phyloP scores from a whole-genome alignment of 331 rosid genomes.

The Quercus tomentella region DNA sequence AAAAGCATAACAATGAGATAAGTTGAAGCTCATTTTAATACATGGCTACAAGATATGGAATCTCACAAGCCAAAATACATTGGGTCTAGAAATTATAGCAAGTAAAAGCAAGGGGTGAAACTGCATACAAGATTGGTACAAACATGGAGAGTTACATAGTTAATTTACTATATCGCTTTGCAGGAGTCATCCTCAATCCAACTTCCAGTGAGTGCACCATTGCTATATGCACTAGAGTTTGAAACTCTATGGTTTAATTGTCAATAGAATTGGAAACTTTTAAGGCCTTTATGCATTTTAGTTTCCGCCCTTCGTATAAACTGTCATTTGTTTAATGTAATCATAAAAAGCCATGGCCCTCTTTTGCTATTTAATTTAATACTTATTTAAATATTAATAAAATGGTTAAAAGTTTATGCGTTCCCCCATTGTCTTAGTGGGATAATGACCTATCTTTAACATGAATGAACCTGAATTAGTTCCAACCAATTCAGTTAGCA shows the following conservation, averaged over 20 bases:
- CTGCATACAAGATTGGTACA: not conserved
- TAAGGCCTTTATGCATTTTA: not conserved
- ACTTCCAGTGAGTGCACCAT: not conserved
- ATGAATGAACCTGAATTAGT: not conserved
- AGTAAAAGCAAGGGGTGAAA: not conserved
- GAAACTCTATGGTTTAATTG: not conserved
- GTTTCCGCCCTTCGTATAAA: not conserved
- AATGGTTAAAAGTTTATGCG: not conserved
- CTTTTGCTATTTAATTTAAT: not conserved
- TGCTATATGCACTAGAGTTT: not conserved
- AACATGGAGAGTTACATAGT: not conserved
- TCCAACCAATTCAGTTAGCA: not conserved
- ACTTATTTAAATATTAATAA: not conserved
- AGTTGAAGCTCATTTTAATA: not conserved
- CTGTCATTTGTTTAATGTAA: not conserved
- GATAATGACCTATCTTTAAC: not conserved
- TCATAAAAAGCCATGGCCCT: not conserved
- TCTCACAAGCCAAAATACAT: conserved; percentile 4
- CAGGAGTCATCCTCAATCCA: not conserved
- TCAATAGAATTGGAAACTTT: not conserved
- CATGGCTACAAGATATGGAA: not conserved
- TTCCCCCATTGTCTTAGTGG: not conserved
- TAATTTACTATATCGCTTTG: not conserved
- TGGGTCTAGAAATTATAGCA: not conserved
- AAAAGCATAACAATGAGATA: conserved; percentile 15